Conservation (phyloP, 768 basidiomycete genomes). For the Paxillus ammoniavirescens region DNA sequence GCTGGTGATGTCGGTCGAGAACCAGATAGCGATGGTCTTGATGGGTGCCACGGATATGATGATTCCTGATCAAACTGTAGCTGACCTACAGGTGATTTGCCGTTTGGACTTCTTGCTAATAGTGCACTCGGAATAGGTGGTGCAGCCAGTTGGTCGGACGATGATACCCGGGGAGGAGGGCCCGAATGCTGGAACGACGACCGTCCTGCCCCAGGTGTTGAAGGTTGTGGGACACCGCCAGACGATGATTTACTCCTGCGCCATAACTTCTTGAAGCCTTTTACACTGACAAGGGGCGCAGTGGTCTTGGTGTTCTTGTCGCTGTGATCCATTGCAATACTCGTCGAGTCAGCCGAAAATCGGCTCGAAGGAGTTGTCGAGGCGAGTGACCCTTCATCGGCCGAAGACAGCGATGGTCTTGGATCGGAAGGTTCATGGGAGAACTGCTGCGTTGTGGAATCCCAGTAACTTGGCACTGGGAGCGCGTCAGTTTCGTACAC, state of each 20-base stretch:
- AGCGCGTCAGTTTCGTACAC: slow-evolving; percentile 30
- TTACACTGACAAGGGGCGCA: slow-evolving; percentile 67
- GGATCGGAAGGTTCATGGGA: slow-evolving; percentile 18
- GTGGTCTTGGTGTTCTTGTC: slow-evolving; percentile 28
- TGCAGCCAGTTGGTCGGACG: slow-evolving; percentile 26
- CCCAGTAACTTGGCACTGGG: slow-evolving; percentile 45
- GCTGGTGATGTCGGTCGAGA: slow-evolving; percentile 31
- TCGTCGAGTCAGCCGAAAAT: slow-evolving; percentile 74
- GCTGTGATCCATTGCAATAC: slow-evolving; percentile 28
- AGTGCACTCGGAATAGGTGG: slow-evolving; percentile 25
- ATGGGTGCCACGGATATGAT: slow-evolving; percentile 50
- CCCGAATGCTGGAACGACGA: slow-evolving; percentile 31
- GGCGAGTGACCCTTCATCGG: slow-evolving; percentile 19
- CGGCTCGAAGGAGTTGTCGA: slow-evolving; percentile 49
- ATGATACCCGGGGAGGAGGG: slow-evolving; percentile 34
- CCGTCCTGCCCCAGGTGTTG: slow-evolving; percentile 36
- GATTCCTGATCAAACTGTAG: slow-evolving; percentile 75
- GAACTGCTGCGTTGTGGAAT: slow-evolving; percentile 28
- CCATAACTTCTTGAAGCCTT: slow-evolving; percentile 75
- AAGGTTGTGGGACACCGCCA: slow-evolving; percentile 34
- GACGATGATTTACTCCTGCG: slow-evolving; percentile 59
- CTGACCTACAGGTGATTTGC: slow-evolving; percentile 39
- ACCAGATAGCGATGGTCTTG: slow-evolving; percentile 34
- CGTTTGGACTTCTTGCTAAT: slow-evolving; percentile 14
- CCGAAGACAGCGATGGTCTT: slow-evolving; percentile 25